These are phyloP conservation scores for Aristolochia californica DNA, from an alignment of 164 flowering plant species.

Conservation along the genomic window DNA sequence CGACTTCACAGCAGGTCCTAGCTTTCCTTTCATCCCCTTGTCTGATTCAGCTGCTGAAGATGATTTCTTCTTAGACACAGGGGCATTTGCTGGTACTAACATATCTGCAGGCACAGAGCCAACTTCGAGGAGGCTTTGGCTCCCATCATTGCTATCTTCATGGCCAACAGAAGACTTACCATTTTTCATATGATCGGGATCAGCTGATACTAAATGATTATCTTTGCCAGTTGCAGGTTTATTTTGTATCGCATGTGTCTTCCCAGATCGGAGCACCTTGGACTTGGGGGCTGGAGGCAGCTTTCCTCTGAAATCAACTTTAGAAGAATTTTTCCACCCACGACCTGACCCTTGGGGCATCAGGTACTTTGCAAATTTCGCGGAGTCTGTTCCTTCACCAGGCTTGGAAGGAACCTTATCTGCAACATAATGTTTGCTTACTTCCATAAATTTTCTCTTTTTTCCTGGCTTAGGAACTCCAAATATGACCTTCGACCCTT, in stretches of 20 bases:
- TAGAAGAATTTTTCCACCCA: conserved; percentile 42
- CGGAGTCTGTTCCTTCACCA: conserved; percentile 36
- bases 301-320: conserved; percentile 49
- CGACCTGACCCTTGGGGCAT: conserved; percentile 60
- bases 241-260: conserved; percentile 23
- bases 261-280: conserved; percentile 38
- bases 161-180: conserved; percentile 24
- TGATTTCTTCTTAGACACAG: conserved; percentile 32
- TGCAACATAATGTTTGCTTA: conserved; percentile 78
- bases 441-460: conserved; percentile 95
- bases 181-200: conserved; percentile 18
- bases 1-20: conserved; percentile 39
- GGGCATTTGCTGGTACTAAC: conserved; percentile 19
- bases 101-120: conserved; percentile 30
- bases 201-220: conserved; percentile 12
- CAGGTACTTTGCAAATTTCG: conserved; percentile 37
- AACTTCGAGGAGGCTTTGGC: conserved; percentile 17
- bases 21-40: conserved; percentile 33
- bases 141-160: conserved; percentile 24
- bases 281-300: conserved; percentile 37
- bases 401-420: conserved; percentile 26
- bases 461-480: conserved; percentile 97
- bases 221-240: conserved; percentile 34
- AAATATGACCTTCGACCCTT: conserved; percentile 67
- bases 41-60: conserved; percentile 25